A percentile compares a stretch with the other conserved stretches of the same genome.
These are phyloP conservation scores for Nevesoporus exiguus DNA, from an alignment of 768 basidiomycete species.

Conservation along the genomic window DNA sequence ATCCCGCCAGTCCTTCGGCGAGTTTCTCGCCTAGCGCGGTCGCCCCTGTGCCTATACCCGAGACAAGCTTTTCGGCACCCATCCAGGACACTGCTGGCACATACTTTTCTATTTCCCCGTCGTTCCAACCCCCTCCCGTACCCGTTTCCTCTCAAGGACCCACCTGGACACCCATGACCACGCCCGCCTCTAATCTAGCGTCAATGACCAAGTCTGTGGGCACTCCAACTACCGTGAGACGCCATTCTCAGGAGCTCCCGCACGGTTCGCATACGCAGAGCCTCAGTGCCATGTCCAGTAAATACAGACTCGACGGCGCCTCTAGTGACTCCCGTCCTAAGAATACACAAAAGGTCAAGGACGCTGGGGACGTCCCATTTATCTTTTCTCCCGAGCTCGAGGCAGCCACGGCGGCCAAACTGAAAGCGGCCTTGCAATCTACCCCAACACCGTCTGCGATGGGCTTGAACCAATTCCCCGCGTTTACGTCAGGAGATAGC, in stretches of 20 bases:
- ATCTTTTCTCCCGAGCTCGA: slow-evolving; percentile 32
- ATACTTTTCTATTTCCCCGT: slow-evolving; percentile 14
- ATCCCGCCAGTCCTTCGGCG: slow-evolving; percentile 9
- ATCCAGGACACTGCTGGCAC: slow-evolving; percentile 13
- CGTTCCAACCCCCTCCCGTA: slow-evolving; percentile 13
- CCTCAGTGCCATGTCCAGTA: slow-evolving; percentile 24
- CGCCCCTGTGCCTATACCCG: slow-evolving; percentile 11
- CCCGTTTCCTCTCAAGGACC: slow-evolving; percentile 16
- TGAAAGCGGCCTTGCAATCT: slow-evolving; percentile 26
- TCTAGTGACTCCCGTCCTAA: slow-evolving; percentile 16
- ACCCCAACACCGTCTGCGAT: neutral
- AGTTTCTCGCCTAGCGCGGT: slow-evolving; percentile 9
- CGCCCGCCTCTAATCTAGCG: neutral
- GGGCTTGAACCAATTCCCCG: slow-evolving; percentile 11
- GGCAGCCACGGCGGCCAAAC: slow-evolving; percentile 28
- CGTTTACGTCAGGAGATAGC: slow-evolving; percentile 20
- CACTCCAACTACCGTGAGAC: slow-evolving; percentile 4
- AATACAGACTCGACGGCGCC: slow-evolving; percentile 20
- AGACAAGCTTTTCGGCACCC: slow-evolving; percentile 11
- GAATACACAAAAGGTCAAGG: slow-evolving; percentile 23
- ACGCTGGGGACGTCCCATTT: slow-evolving; percentile 31
- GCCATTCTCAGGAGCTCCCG: slow-evolving; percentile 22
- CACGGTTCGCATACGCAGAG: slow-evolving; percentile 19
- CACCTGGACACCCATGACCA: slow-evolving; percentile 13
- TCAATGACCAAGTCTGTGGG: slow-evolving; percentile 6